Percentiles rank a stretch among this genome's conserved stretches.
Evolutionary conservation across 2,329 filamentous ascomycete genomes (phyloP).

Genomic region (Decorospora gaudefroyi): DNA sequence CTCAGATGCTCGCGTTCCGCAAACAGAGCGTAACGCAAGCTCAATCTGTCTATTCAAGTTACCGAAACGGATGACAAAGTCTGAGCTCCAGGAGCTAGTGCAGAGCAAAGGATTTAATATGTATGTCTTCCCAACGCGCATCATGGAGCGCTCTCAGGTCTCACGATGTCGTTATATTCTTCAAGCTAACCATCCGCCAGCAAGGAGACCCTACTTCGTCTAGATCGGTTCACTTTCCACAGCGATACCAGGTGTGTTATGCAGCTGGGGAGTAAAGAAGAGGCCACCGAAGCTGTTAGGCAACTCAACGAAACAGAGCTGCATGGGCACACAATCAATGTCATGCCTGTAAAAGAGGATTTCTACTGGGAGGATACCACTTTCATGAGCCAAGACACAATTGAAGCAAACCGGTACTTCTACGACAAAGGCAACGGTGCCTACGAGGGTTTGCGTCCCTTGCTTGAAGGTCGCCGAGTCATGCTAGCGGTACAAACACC

Average conservation of each 20-base stretch:
- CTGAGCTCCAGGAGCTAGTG: constrained; percentile 22
- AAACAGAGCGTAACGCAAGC: constrained; percentile 3
- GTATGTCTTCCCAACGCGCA: constrained; percentile 16
- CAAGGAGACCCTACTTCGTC: constrained; percentile 19
- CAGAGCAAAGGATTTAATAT: constrained; percentile 20
- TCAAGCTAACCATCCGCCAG: constrained; percentile 13
- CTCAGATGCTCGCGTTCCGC: constrained; percentile 3
- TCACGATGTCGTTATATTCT: constrained; percentile 6
- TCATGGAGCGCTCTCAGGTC: neutral
- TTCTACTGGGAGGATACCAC: constrained; percentile 25
- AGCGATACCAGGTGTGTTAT: constrained; percentile 18
- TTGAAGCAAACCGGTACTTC: too few relatives aligned
- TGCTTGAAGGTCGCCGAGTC: constrained; percentile 30
- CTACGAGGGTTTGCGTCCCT: constrained; percentile 15
- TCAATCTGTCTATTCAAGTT: constrained; percentile 20
- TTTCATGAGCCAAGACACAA: too few relatives aligned
- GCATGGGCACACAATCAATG: neutral
- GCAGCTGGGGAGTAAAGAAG: constrained; percentile 22
- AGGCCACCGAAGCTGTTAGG: constrained; percentile 21
- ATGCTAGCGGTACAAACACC: constrained; percentile 23
- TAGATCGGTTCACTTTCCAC: constrained; percentile 30
- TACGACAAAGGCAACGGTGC: constrained; percentile 13
- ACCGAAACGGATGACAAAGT: constrained; percentile 9
- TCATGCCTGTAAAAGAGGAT: constrained; percentile 8
- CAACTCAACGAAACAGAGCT: constrained; percentile 9